Evolutionary conservation across 768 basidiomycete species (phyloP).

Genomic region (Rhodosporidiobolus sp.): DNA sequence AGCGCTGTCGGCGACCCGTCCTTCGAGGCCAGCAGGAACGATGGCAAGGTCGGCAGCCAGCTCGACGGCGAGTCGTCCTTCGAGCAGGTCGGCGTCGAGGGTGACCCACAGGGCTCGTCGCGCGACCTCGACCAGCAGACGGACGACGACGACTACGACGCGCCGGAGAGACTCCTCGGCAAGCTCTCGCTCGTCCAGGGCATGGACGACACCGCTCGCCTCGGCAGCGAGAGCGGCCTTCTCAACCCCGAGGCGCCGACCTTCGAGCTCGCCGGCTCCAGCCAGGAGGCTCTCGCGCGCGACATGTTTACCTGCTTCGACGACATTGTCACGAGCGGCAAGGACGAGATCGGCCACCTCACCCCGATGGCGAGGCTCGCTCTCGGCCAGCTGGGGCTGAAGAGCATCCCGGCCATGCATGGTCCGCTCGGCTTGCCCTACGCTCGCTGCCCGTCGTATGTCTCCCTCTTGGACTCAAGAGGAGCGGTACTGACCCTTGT

Average conservation of each 20-base stretch:
- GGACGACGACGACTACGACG: neutral
- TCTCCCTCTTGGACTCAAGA: neutral
- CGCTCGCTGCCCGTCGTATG: slow-evolving; percentile 35
- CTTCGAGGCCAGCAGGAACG: too few relatives aligned
- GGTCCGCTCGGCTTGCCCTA: slow-evolving; percentile 31
- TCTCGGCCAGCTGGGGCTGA: slow-evolving; percentile 23
- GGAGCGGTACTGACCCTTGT: neutral
- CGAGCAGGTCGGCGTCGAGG: neutral
- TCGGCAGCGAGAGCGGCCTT: neutral
- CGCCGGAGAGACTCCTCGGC: neutral
- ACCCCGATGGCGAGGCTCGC: slow-evolving; percentile 14
- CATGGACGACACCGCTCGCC: neutral
- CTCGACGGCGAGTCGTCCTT: slow-evolving; percentile 2
- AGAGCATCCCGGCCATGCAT: slow-evolving; percentile 29
- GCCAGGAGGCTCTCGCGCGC: neutral
- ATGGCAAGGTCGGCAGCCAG: too few relatives aligned
- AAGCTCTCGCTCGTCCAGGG: slow-evolving; percentile 2
- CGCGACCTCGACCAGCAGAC: neutral
- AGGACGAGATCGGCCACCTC: slow-evolving; percentile 21
- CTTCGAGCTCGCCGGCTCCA: neutral
- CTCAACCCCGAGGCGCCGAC: slow-evolving; percentile 21
- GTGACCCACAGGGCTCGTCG: too few relatives aligned
- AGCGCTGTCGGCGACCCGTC: neutral
- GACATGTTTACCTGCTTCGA: neutral
- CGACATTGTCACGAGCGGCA: slow-evolving; percentile 9